phyloP scores from a whole-genome alignment of 192 early-diverging fungal species.

The Podila clonocystis region DNA sequence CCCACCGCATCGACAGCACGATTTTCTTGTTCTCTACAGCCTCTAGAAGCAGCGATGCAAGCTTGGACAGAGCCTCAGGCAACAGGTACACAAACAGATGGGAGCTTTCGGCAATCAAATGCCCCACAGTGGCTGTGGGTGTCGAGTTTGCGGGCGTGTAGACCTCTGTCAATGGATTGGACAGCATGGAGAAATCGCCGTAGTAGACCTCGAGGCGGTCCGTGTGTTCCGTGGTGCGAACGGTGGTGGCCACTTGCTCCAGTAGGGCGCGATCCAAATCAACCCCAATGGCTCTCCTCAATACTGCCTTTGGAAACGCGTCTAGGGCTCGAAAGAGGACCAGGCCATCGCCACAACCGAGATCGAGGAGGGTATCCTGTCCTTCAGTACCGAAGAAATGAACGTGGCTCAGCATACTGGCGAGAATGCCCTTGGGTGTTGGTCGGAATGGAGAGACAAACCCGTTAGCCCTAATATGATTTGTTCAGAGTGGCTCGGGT shows the following conservation, averaged over 20 bases:
- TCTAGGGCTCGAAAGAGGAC: conserved; percentile 33
- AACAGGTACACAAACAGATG: conserved; percentile 44
- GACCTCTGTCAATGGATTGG: conserved; percentile 10
- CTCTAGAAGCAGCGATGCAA: conserved; percentile 12
- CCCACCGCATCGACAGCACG: conserved; percentile 40
- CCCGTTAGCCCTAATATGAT: conserved; percentile 21
- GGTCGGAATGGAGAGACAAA: conserved; percentile 38
- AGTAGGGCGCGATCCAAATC: conserved; percentile 29
- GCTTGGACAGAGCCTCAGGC: conserved; percentile 32
- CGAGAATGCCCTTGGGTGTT: conserved; percentile 29
- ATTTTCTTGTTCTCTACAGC: conserved; percentile 12
- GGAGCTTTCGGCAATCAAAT: conserved; percentile 10
- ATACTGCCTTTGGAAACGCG: conserved; percentile 22
- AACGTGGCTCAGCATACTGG: conserved; percentile 16
- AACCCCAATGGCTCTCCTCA: conserved; percentile 25
- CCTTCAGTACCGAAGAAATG: conserved; percentile 7
- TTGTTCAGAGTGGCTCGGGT: too few relatives aligned
- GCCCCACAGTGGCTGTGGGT: conserved; percentile 5
- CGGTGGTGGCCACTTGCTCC: conserved; percentile 10
- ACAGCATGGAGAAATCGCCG: conserved; percentile 15
- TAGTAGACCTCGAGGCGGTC: conserved; percentile 32
- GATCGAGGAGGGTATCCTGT: conserved; percentile 8
- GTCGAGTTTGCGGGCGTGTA: not conserved
- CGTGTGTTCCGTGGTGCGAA: not conserved
- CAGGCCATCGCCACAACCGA: conserved; percentile 40